A percentile compares a stretch with the other conserved stretches of the same genome.
These are phyloP conservation scores for Penicillium capsulatum DNA, from an alignment of 2,329 filamentous ascomycete species.

Conservation along the genomic window DNA sequence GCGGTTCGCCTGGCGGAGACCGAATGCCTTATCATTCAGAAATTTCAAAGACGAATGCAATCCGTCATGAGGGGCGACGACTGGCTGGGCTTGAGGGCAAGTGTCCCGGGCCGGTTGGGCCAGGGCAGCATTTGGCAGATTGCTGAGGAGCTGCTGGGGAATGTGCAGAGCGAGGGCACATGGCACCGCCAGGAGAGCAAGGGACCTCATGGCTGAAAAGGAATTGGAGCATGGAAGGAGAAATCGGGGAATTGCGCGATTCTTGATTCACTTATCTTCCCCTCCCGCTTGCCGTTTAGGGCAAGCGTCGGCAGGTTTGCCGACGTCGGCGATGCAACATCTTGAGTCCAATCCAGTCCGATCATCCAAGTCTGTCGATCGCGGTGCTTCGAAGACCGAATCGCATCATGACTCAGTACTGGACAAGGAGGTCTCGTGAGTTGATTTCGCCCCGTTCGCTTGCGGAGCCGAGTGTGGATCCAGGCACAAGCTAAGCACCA, in stretches of 20 bases:
- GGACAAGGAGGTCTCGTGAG: too few species aligned
- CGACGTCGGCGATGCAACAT: too few species aligned
- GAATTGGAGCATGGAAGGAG: too few species aligned
- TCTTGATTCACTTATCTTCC: conserved; percentile 24
- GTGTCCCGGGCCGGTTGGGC: conserved; percentile 14
- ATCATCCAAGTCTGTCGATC: too few species aligned
- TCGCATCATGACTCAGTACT: too few species aligned
- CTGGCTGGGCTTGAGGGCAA: conserved; percentile 31
- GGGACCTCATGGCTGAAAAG: conserved; percentile 12
- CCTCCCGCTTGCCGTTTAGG: conserved; percentile 19
- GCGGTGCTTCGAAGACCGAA: too few species aligned
- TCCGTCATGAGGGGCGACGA: conserved; percentile 26
- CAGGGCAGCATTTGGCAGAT: conserved; percentile 3
- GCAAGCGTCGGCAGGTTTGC: conserved; percentile 9
- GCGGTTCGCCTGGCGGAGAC: conserved; percentile 44
- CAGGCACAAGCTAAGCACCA: not conserved
- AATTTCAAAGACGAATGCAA: conserved; percentile 28
- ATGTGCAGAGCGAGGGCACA: conserved; percentile 23
- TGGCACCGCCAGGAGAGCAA: conserved; percentile 16
- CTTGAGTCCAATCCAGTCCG: too few species aligned
- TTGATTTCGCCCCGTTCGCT: too few species aligned
- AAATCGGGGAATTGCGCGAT: too few species aligned
- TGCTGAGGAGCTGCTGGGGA: conserved; percentile 23
- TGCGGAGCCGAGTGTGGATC: too few species aligned
- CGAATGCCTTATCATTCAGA: conserved; percentile 27